Base-by-base conservation (phyloP, 2,329 filamentous ascomycete species). In the Graphilbum ipis-grandicollis region DNA sequence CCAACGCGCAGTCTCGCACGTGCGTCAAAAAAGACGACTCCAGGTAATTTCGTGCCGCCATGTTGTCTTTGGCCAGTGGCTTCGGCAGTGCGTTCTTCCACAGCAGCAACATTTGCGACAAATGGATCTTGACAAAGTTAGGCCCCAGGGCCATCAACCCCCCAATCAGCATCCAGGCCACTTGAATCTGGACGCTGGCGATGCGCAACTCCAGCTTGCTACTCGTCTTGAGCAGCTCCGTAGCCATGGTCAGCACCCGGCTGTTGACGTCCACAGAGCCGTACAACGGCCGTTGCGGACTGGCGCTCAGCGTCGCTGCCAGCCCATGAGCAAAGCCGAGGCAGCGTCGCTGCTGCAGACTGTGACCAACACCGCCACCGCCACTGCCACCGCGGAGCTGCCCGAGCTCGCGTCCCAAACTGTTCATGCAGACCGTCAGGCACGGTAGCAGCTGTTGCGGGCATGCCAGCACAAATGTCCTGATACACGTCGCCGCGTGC, bases 81-180 rank as follows among this genome's bases (percentile, higher is more conserved):
- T 92, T 93, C 1, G 92, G 88, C 10, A 98, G 66, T 0, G 90
- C 88, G 55, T 96, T 98, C 56, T 93, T 93, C 90, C 90, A 98
- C 7, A 98, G 63, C 9, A 98, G 62, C 39, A 98, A 73, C 18
- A 98, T 66, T 51, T 98, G 90, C 3, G 86, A 88, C 8, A 98
- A 68, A 56, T 98, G 90, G 19, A 96, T 96, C 58, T 98, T 98
- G 56, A 96, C 88, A 54, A 98, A 98, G 54, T 93, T 96, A 4
- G 90, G 88, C 0, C 90, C 90, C 1, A 98, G 68, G 1, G 86
- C 85, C 88, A 96, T 96, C 38, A 98, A 62, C 0, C 92, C 90
- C 28, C 92, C 90, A 33, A 98, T 93, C 39, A 98, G 63, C 34
- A 93, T 92, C 88, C 90, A 98, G 5, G 90, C 90, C 3, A 98